These are phyloP conservation scores for Allium fistulosum DNA, from an alignment of 106 monocot species.

Conservation along the genomic window DNA sequence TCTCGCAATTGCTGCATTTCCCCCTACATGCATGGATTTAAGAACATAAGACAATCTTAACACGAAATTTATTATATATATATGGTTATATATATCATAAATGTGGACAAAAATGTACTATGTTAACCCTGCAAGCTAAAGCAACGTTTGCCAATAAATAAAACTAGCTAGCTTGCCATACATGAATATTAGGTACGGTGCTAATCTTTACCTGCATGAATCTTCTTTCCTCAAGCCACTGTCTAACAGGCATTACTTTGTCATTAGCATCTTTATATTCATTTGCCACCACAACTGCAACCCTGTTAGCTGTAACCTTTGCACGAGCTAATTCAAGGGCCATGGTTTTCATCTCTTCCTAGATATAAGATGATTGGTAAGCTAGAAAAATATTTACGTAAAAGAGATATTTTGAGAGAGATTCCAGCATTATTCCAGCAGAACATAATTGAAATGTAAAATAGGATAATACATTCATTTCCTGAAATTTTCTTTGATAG, in stretches of 20 bases:
- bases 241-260: constrained; percentile 98
- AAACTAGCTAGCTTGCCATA: too few species aligned
- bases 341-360: constrained; percentile 89
- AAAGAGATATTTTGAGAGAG: neutral
- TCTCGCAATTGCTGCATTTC: constrained; percentile 99
- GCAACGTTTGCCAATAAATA: too few species aligned
- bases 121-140: neutral
- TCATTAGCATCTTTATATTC: constrained; percentile 99
- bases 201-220: constrained; percentile 74
- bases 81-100: neutral
- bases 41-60: neutral
- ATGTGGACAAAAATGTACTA: neutral
- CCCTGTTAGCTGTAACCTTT: constrained; percentile 90
- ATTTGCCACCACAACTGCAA: constrained; percentile 95
- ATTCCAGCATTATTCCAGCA: too few species aligned
- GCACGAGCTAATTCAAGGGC: constrained; percentile 83
- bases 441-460: too few species aligned
- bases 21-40: constrained; percentile 35
- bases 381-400: constrained; percentile 1
- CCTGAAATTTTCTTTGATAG: constrained; percentile 94
- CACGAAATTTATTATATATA: neutral
- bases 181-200: neutral
- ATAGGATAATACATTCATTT: constrained; percentile 68
- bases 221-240: constrained; percentile 95
- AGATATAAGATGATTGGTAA: neutral